Base-by-base conservation (phyloP, 2,329 filamentous ascomycete species). In the Ilyonectria destructans region DNA sequence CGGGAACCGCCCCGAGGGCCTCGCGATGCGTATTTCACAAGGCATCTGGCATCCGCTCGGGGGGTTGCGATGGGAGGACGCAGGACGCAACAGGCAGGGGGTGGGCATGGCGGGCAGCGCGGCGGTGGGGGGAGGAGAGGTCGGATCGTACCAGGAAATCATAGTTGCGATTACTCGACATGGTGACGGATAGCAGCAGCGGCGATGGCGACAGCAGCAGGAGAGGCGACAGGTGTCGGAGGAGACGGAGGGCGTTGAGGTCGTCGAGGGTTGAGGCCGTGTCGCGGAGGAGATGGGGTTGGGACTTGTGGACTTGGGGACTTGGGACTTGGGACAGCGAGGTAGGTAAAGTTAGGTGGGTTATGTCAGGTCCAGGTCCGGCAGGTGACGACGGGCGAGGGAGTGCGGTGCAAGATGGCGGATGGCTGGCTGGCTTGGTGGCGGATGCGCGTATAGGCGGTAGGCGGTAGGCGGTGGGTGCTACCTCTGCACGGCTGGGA, bases 81-180 rank as follows among this genome's bases (percentile, higher is more conserved):
- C 54, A 57, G 33, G 52, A 57, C 55, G 37, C 54, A 57, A 26
- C 45, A 57, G 21, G 23, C 43, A 61, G 55, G 46, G 61, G 70
- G 69, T 59, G 58, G 68, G 61, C 72, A 61, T 63, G 71, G 69
- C 59, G 57, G 59, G 49, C 19, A 56, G 26, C 26, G 59, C 67
- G 67, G 67, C 69, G 73, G 70, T 70, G 63, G 64, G 64, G 67
- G 68, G 67, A 65, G 73, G 65, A 67, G 71, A 68, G 57, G 62
- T 62, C 63, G 70, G 58, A 70, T 71, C 91, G 80, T 91, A 98
- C 96, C 85, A 99, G 89, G 84, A 98, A 98, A 84, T 99, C 96
- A 85, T 99, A 99, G 88, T 99, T 99, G 84, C 96, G 91, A 88
- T 96, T 97, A 83, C 93, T 94, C 79, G 96, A 95, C 96, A 99